A percentile compares a stretch with the other conserved stretches of the same genome.
These are phyloP conservation scores for Pseudogymnoascus sp. DNA, from an alignment of 2,329 filamentous ascomycete species.

Conservation along the genomic window DNA sequence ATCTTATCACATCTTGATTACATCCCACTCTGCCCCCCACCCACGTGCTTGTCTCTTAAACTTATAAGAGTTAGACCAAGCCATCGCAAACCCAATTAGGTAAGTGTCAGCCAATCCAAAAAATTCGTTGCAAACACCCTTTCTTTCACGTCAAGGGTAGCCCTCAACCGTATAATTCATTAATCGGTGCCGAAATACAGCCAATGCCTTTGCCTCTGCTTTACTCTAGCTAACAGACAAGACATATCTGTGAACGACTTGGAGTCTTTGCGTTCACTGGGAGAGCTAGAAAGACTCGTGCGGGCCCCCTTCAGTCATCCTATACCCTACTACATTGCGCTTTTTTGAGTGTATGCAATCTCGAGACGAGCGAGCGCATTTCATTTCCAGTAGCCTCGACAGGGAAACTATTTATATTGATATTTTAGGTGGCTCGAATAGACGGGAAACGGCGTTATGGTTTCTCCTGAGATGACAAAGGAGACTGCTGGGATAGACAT, in stretches of 20 bases:
- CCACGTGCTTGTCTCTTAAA: background rate
- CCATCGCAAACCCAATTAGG: background rate
- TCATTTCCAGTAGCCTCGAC: background rate
- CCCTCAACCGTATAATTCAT: background rate
- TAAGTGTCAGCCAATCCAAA: background rate
- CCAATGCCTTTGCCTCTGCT: background rate
- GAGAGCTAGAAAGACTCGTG: conserved; percentile 49
- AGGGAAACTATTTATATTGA: background rate
- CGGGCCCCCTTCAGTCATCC: background rate
- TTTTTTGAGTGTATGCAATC: background rate
- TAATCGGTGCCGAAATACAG: background rate
- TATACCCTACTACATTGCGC: background rate
- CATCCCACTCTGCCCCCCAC: background rate
- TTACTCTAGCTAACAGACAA: conserved; percentile 19
- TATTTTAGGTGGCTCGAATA: background rate
- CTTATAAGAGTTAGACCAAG: background rate
- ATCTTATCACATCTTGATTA: background rate
- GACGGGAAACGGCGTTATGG: conserved; percentile 1
- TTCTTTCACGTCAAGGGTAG: conserved; percentile 1
- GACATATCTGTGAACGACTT: conserved; percentile 54
- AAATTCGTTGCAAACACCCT: conserved; percentile 3
- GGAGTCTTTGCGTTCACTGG: conserved; percentile 60
- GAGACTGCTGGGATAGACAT: background rate
- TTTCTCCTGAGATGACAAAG: conserved; percentile 2
- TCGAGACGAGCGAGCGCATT: background rate